Evolutionary conservation across 2,329 filamentous ascomycete species (phyloP).

Genomic region (Seiridium unicorne): DNA sequence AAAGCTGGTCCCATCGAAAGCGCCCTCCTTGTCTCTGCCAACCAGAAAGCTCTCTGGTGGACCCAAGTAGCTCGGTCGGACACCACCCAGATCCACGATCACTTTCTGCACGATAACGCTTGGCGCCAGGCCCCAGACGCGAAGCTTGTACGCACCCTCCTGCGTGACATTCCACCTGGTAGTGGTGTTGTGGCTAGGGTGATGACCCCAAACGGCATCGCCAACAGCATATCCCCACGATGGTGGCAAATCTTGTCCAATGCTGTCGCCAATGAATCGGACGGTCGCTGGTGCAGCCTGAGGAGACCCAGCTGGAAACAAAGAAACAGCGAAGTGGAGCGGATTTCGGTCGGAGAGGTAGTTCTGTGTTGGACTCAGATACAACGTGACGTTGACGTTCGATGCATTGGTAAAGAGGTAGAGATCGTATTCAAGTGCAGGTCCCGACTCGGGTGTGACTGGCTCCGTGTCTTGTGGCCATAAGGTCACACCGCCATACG

Average conservation of each 20-base stretch:
- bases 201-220: slow-evolving; percentile 45
- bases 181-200: slow-evolving; percentile 40
- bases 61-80: slow-evolving; percentile 52
- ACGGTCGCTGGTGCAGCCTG: slow-evolving; percentile 29
- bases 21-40: slow-evolving; percentile 36
- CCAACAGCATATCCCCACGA: slow-evolving; percentile 43
- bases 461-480: slow-evolving; percentile 50
- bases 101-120: slow-evolving; percentile 56
- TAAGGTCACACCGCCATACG: slow-evolving; percentile 55
- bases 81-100: slow-evolving; percentile 53
- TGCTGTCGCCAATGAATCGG: slow-evolving; percentile 38
- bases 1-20: slow-evolving; percentile 37
- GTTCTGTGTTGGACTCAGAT: slow-evolving; percentile 52
- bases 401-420: slow-evolving; percentile 56
- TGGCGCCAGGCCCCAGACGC: slow-evolving; percentile 50
- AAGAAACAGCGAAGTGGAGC: slow-evolving; percentile 31
- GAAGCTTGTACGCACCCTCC: slow-evolving; percentile 46
- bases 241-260: slow-evolving; percentile 37
- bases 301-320: slow-evolving; percentile 28
- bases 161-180: slow-evolving; percentile 37
- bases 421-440: slow-evolving; percentile 59
- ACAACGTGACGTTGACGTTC: slow-evolving; percentile 44
- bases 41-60: slow-evolving; percentile 54
- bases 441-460: slow-evolving; percentile 45
- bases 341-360: slow-evolving; percentile 48